Base-by-base conservation (phyloP, 352 stramenopile genomes). In the Phytophthora crassamura region DNA sequence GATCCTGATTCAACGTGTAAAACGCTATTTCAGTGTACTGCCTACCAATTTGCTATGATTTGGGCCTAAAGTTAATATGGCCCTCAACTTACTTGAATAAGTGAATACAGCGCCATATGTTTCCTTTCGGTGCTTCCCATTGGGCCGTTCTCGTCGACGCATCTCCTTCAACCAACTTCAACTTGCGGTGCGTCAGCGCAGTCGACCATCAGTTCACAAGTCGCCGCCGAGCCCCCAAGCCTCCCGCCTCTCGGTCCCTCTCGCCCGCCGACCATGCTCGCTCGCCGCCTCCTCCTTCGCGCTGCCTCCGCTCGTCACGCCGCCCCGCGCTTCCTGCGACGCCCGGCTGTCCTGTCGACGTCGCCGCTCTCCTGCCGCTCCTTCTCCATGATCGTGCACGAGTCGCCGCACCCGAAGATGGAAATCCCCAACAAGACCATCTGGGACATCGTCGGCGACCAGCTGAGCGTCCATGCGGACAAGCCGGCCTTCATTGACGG, bases 401-500 rank as follows among this genome's bases (percentile, higher is more conserved):
- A 75, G 42, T 89, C 82, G 40, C 82, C 77, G 14, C 78, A 89
- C 49, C 60, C 64, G 6, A 57, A 78, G 33, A 48, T 91, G 28
- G 55, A 77, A 15, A 82, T 91, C 30, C 82, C 82, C 1, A 43
- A 88, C 16, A 64, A 71, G 15, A 86, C 75, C 22, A 76, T 89
- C 18, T 85, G 72, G 67, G 77, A 85, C 51, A 52, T 87, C 41
- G 56, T 86, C 1, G 66, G 59, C 6, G 62, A 81, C 10, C 72
- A 84, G 28, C 45, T 81, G 35, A 60, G 33, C 32, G 33, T 64
- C 28, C 63, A 79, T 32, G 69, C 52, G 15, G 64, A 88, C 58
- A 76, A 75, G 40, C 47, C 75, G 3, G 83, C 83, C 22, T 79
- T 88, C 41, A 82, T 90, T 22, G 79, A 76, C 56, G 83, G 79